Base-by-base conservation (phyloP, 768 basidiomycete genomes). In the Lactarius psammicola region DNA sequence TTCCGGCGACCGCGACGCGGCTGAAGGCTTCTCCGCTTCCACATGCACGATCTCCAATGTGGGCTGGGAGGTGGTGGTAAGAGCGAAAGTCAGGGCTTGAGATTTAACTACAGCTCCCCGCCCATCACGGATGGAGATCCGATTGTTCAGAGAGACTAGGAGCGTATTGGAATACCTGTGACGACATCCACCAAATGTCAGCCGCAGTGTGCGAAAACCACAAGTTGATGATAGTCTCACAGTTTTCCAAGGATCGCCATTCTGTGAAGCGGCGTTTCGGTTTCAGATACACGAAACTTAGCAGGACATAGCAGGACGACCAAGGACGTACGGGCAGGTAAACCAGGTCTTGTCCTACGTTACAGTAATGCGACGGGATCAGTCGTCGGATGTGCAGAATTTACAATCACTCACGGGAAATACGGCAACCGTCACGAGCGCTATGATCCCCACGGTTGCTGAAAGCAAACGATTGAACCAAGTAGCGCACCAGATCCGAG, bases 121-220 rank as follows among this genome's bases (percentile, higher is more conserved):
- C 42, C 15, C 26, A 7, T 59, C 57, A 9, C 63, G 63, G 30
- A 64, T 59, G 30, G 36, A 56, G 59, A 65, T 56, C 26, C 64
- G 64, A n/a, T 65, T 65, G 8, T 65, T 65, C 15, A 65, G 59
- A 4, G 64, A 60, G 20, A 65, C 59, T 2, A 65, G 42, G 11
- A 60, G 42, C 26, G 64, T 56, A 23, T 65, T 65, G 18, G 64
- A 60, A 53, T 65, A 65, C 31, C 63, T 64, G 36, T 5, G 30
- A 30, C 46, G 18, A 26, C 33, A 34, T 9, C 33, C 4, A 51
- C 17, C 44, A 15, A 28, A 8, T 23, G 11, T 59, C 36, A 64
- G 58, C 7, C 10, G 0, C 11, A 0, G 46, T 11, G 18, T 23
- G 23, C 23, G 17, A 34, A 54, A 34, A 23, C 6, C 6, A 31